Conservation (phyloP, 345 rosid species). For the Gynandropsis gynandra region DNA sequence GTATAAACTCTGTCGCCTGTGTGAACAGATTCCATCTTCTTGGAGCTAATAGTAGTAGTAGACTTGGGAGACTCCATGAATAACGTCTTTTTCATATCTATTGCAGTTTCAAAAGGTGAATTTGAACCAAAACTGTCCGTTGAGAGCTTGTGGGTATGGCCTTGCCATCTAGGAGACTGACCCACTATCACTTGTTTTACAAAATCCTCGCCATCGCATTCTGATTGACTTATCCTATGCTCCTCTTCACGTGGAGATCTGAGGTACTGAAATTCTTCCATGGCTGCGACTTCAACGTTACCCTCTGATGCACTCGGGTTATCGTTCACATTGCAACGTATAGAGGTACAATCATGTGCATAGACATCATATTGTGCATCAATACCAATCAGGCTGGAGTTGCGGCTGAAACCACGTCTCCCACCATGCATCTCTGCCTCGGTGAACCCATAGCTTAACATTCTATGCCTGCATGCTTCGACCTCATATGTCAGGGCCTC, state of each 20-base stretch:
- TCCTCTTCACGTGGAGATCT: conserved; percentile 41
- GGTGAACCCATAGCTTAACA: conserved; percentile 72
- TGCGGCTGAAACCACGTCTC: conserved; percentile 34
- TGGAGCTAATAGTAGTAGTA: conserved; percentile 28
- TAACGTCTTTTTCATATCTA: conserved; percentile 35
- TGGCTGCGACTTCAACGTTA: conserved; percentile 37
- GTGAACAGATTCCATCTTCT: conserved; percentile 36
- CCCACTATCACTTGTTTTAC: conserved; percentile 54
- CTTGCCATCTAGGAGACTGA: conserved; percentile 54
- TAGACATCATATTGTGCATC: conserved; percentile 41
- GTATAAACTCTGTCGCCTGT: conserved; percentile 66
- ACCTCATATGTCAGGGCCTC: conserved; percentile 64
- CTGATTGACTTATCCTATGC: conserved; percentile 44
- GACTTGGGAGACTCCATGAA: conserved; percentile 48
- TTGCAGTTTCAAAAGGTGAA: conserved; percentile 41
- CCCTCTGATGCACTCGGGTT: conserved; percentile 32
- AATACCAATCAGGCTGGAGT: conserved; percentile 30
- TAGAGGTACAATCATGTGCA: conserved; percentile 44
- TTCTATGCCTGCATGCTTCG: conserved; percentile 70
- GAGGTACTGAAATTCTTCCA: conserved; percentile 48
- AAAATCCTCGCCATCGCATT: conserved; percentile 36
- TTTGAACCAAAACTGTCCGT: conserved; percentile 40
- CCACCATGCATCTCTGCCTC: conserved; percentile 65
- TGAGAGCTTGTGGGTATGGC: conserved; percentile 39
- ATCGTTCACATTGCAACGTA: conserved; percentile 56